A percentile compares a stretch with the other conserved stretches of the same genome.
phyloP scores from a whole-genome alignment of 805 yeast species.

The Schwanniomyces pseudopolymorphus region DNA sequence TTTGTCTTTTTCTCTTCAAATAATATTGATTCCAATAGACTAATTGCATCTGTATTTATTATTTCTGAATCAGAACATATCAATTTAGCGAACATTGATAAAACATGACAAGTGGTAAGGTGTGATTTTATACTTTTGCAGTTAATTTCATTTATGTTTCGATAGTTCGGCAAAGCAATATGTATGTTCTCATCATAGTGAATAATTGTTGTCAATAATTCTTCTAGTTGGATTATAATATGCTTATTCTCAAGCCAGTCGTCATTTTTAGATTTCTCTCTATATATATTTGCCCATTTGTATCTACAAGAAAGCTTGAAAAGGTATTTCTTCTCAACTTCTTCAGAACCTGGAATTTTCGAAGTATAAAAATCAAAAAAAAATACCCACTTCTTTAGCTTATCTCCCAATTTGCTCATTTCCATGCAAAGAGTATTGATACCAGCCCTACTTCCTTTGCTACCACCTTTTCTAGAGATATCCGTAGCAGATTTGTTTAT shows the following conservation, averaged over 20 bases:
- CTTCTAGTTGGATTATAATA: constrained; percentile 22
- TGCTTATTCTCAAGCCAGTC: constrained; percentile 29
- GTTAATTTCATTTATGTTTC: constrained; percentile 57
- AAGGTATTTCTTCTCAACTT: background rate
- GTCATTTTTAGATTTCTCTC: constrained; percentile 25
- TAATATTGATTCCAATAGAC: constrained; percentile 48
- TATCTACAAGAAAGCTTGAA: constrained; percentile 16
- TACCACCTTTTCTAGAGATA: constrained; percentile 14
- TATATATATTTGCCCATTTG: constrained; percentile 35
- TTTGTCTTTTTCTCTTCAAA: constrained; percentile 19
- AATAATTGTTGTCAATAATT: constrained; percentile 11
- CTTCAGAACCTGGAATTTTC: constrained; percentile 1
- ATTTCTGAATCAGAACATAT: constrained; percentile 33
- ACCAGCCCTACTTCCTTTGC: constrained; percentile 23
- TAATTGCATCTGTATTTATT: constrained; percentile 32
- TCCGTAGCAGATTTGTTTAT: constrained; percentile 17
- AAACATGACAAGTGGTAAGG: constrained; percentile 67
- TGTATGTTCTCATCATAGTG: constrained; percentile 13
- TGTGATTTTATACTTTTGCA: constrained; percentile 53
- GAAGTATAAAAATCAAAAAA: constrained; percentile 29
- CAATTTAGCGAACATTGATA: constrained; percentile 60
- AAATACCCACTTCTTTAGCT: constrained; percentile 50
- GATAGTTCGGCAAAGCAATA: constrained; percentile 56
- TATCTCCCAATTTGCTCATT: constrained; percentile 37
- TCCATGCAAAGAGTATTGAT: constrained; percentile 37